Percentiles rank a stretch among this genome's conserved stretches.
phyloP scores from a whole-genome alignment of 768 basidiomycete genomes.

The Rhizopogon sp. region DNA sequence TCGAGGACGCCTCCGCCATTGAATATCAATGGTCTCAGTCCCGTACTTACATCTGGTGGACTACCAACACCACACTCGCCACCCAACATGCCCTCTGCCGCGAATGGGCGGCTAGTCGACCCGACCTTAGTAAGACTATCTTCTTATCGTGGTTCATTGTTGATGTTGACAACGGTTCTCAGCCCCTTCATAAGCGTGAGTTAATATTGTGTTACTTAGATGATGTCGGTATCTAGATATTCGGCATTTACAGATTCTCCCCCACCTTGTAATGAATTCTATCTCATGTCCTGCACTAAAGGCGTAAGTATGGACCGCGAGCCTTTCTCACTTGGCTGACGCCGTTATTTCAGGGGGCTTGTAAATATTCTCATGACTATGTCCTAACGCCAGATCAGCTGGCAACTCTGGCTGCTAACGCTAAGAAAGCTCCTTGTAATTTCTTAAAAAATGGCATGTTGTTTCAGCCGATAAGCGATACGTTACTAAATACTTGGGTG shows the following conservation, averaged over 20 bases:
- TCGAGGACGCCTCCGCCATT: slow-evolving; percentile 43
- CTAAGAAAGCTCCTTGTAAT: slow-evolving; percentile 84
- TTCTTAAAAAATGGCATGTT: slow-evolving; percentile 70
- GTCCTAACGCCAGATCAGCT: slow-evolving; percentile 67
- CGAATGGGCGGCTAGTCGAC: slow-evolving; percentile 42
- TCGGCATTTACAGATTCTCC: slow-evolving; percentile 53
- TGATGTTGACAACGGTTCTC: slow-evolving; percentile 3
- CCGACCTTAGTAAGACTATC: slow-evolving; percentile 50
- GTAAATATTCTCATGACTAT: slow-evolving; percentile 86
- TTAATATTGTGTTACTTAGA: slow-evolving; percentile 12
- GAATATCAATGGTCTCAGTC: slow-evolving; percentile 35
- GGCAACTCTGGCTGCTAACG: slow-evolving; percentile 63
- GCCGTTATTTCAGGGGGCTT: slow-evolving; percentile 41
- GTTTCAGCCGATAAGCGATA: not conserved
- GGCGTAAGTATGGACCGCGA: slow-evolving; percentile 39
- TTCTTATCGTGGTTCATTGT: slow-evolving; percentile 2
- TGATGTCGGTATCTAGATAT: not conserved
- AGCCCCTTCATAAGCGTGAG: slow-evolving; percentile 80
- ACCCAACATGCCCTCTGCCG: slow-evolving; percentile 27
- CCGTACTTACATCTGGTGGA: slow-evolving; percentile 49
- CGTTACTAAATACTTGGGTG: slow-evolving; percentile 3
- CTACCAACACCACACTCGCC: slow-evolving; percentile 66
- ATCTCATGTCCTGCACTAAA: slow-evolving; percentile 80
- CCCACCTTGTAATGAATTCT: slow-evolving; percentile 82
- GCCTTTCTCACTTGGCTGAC: slow-evolving; percentile 9